Conservation (phyloP, 164 flowering plant genomes). For the Santalum album region DNA sequence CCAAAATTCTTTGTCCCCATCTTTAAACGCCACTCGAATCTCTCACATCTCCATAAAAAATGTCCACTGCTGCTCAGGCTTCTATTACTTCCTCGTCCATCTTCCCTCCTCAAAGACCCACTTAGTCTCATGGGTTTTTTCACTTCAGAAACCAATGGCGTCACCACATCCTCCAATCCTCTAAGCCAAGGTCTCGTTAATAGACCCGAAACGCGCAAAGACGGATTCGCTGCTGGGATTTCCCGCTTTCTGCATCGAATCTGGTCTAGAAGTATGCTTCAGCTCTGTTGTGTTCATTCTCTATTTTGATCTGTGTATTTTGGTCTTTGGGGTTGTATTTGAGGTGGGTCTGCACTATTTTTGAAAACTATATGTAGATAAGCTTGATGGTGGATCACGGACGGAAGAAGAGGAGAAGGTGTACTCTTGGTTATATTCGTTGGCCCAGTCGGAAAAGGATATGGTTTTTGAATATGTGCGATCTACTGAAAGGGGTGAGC, state of each 20-base stretch:
- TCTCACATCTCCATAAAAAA: too few species aligned
- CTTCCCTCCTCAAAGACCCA: background rate
- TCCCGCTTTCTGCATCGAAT: conserved; percentile 19
- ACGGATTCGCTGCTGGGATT: conserved; percentile 12
- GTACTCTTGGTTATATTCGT: conserved; percentile 49
- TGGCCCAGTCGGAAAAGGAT: conserved; percentile 44
- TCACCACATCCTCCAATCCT: conserved; percentile 7
- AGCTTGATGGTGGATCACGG: conserved; percentile 37
- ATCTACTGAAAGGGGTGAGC: conserved; percentile 71
- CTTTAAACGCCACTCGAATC: too few species aligned
- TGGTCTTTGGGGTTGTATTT: background rate
- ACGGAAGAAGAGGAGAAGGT: conserved; percentile 64
- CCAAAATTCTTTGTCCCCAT: too few species aligned
- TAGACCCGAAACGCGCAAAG: conserved; percentile 5
- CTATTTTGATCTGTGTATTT: background rate
- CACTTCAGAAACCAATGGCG: background rate
- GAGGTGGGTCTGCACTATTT: conserved; percentile 4
- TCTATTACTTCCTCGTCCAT: background rate
- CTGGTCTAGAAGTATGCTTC: conserved; percentile 25
- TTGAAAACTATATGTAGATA: conserved; percentile 21
- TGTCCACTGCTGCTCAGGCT: background rate
- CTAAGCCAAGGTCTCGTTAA: conserved; percentile 17
- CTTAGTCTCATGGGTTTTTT: conserved; percentile 2
- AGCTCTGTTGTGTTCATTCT: background rate
- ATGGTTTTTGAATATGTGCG: conserved; percentile 61